Evolutionary conservation across 176 grass and related monocot genomes (phyloP), one percentile per base, ranked within the genome.

Genomic region (Dactylis glomerata): DNA sequence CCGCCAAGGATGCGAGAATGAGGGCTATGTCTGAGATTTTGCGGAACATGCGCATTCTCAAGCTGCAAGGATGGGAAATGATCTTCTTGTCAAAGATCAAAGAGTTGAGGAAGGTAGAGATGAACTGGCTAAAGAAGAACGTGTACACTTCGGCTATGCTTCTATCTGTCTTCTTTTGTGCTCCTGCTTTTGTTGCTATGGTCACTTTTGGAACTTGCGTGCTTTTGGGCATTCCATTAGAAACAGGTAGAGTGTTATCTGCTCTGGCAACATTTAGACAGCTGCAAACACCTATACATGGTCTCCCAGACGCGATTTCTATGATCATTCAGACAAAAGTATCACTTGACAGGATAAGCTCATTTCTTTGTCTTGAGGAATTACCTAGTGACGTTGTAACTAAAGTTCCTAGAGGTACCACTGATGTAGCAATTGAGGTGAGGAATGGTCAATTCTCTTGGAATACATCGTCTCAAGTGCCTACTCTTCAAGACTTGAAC

Each of bases 31-130:
- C 94, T 23, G 94, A 97, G 84, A 87, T 94, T 30, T 68, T 97
- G 56, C 82, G 61, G 40, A 97, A 92, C 85, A 97, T 97, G 91
- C 77, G 85, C 41, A 90, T 94, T 94, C 89, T 97, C 27, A 97
- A 97, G 73, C 94, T 94, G 77, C 94, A 93, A 85, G 94, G 82
- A 15, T 97, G 91, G 94, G 94, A 97, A 54, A 88, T 97, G 87
- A 76, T 82, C 10, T 97, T 93, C 73, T 85, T 97, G 42, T 92
- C 86, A 10, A 93, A 90, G 86, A 88, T 97, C 26, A 70, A 70
- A 9, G 85, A 92, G 51, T 72, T 93, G 33, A 91, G 94, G 71
- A 89, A 93, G 74, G 75, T 20, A 3, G 94, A 97, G 87, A 78
- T 73, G n/a, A 90, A 71, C 30, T 97, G 87, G 91, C 14, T 93